phyloP scores from a whole-genome alignment of 805 yeast species.

The Kodamaea hsintzibuensis region DNA sequence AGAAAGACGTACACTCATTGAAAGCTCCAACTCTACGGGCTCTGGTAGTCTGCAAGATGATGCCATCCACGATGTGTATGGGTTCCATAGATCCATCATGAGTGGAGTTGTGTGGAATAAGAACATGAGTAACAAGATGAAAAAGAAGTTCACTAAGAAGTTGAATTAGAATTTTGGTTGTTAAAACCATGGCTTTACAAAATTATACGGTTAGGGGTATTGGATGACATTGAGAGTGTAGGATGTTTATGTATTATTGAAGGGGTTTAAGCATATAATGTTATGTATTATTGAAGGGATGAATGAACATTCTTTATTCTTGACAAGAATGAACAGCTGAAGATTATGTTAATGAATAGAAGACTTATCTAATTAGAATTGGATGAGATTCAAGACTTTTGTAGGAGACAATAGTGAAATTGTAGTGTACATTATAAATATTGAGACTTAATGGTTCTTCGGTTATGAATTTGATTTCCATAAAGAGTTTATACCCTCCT shows the following conservation, averaged over 20 bases:
- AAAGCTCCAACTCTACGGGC: slow-evolving; percentile 12
- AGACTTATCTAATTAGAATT: no score
- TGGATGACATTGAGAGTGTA: not conserved
- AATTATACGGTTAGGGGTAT: not conserved
- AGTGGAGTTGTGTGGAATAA: slow-evolving; percentile 66
- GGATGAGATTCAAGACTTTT: no score
- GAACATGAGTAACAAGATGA: slow-evolving; percentile 56
- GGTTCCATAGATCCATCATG: slow-evolving; percentile 45
- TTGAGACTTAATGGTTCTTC: no score
- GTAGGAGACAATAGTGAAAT: no score
- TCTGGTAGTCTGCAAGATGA: slow-evolving; percentile 20
- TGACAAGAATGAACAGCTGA: not conserved
- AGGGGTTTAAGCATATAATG: no score
- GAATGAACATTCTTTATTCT: not conserved
- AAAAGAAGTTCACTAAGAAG: slow-evolving; percentile 25
- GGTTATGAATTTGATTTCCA: no score
- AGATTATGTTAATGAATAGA: not conserved
- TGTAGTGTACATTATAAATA: no score
- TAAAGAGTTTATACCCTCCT: no score
- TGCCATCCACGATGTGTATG: slow-evolving; percentile 45
- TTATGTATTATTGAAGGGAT: not conserved
- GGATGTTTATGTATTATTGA: not conserved
- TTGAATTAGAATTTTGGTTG: not conserved
- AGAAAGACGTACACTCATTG: slow-evolving; percentile 34
- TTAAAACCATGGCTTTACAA: not conserved